Evolutionary conservation across 495 filamentous ascomycete species (phyloP).

Genomic region (Cryomyces antarcticus): DNA sequence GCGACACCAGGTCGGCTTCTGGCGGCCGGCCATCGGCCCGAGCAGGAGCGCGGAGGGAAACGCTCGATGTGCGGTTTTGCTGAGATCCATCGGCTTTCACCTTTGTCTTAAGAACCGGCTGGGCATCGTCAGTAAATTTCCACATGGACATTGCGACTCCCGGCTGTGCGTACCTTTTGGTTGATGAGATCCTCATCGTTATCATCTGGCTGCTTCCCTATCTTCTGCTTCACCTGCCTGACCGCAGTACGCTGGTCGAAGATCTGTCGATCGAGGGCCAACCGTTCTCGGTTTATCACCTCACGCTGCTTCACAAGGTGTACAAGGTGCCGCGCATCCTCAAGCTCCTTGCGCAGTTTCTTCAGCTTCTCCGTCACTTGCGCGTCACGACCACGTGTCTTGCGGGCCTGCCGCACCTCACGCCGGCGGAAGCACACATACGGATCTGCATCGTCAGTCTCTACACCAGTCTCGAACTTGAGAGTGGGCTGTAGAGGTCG

Average conservation of each 20-base stretch:
- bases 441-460: conserved; percentile 87
- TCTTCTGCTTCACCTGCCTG: conserved; percentile 41
- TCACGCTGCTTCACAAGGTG: conserved; percentile 61
- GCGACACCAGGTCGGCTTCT: conserved; percentile 53
- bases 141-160: not conserved
- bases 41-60: no score
- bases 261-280: conserved; percentile 49
- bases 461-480: conserved; percentile 80
- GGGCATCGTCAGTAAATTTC: conserved; percentile 1
- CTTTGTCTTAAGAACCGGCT: conserved; percentile 26
- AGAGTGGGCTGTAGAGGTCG: conserved; percentile 48
- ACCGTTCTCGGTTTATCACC: conserved; percentile 50
- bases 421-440: conserved; percentile 96
- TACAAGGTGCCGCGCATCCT: conserved; percentile 68
- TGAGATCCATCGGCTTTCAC: conserved; percentile 33
- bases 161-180: conserved; percentile 47
- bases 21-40: conserved; percentile 49
- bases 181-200: conserved; percentile 84
- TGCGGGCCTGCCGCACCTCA: conserved; percentile 82
- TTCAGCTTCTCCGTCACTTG: conserved; percentile 89
- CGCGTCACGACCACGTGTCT: conserved; percentile 82
- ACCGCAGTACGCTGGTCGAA: conserved; percentile 64
- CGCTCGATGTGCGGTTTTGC: conserved; percentile 15
- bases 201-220: conserved; percentile 48
- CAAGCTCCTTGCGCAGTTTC: conserved; percentile 74